Percentiles rank a stretch among this genome's conserved stretches.
phyloP scores from a whole-genome alignment of 2,329 filamentous ascomycete species.

The Cytospora piceicola region DNA sequence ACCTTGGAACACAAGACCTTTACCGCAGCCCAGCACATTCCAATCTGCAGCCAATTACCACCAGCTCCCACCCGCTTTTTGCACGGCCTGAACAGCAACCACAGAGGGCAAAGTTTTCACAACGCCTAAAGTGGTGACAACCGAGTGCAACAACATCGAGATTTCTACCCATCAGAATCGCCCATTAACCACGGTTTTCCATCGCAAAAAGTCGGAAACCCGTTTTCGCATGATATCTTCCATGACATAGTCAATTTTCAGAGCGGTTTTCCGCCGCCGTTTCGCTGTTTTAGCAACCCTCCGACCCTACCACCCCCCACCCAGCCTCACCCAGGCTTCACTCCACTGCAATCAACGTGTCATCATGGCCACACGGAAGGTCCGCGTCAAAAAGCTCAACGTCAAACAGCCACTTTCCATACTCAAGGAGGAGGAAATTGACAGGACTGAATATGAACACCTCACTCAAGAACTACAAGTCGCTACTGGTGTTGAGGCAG shows the following conservation, averaged over 20 bases:
- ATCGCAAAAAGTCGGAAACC: conserved; percentile 59
- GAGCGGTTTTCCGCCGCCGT: conserved; percentile 60
- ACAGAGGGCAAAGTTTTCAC: conserved; percentile 54
- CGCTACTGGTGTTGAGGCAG: conserved; percentile 95
- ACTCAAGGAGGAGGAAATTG: conserved; percentile 88
- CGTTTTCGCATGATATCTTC: conserved; percentile 58
- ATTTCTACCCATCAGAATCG: conserved; percentile 58
- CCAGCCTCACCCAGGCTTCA: conserved; percentile 25
- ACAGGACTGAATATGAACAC: conserved; percentile 82
- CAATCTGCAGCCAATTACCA: conserved; percentile 9
- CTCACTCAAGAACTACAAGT: conserved; percentile 83
- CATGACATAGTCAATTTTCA: conserved; percentile 68
- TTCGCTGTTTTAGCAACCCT: conserved; percentile 38
- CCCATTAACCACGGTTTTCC: conserved; percentile 53
- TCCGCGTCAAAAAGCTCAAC: conserved; percentile 88
- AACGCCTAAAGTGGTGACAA: conserved; percentile 49
- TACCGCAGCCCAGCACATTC: not conserved
- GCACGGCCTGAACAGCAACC: conserved; percentile 31
- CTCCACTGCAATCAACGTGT: conserved; percentile 33
- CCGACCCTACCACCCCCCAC: conserved; percentile 35
- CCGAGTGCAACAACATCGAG: conserved; percentile 54
- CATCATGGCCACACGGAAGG: conserved; percentile 66
- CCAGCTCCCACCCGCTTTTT: conserved; percentile 30
- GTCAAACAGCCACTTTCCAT: conserved; percentile 87
- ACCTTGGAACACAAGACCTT: not conserved